Percentiles rank a stretch among this genome's conserved stretches.
Evolutionary conservation across 306 rosid genomes (phyloP).

Genomic region (Dalbergia cochinchinensis): DNA sequence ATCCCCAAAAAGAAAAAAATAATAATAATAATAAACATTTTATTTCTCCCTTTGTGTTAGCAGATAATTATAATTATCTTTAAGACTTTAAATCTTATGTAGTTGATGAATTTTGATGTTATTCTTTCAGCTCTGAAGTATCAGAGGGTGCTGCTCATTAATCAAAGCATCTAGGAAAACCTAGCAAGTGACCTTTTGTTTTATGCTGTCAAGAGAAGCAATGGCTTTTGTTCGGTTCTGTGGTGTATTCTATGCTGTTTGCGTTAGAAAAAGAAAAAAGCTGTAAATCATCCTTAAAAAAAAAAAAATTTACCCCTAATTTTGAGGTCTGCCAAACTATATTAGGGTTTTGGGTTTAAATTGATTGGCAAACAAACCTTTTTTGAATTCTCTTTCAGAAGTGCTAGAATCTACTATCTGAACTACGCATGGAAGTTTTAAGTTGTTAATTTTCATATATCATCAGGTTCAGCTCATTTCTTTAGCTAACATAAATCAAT

Average conservation of each 20-base stretch:
- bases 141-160: background rate
- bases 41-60: background rate
- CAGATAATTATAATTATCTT: background rate
- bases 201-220: background rate
- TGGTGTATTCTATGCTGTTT: too few relatives aligned
- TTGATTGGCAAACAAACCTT: background rate
- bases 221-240: background rate
- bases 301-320: background rate
- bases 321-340: conserved; percentile 6
- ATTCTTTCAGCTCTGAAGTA: conserved; percentile 1
- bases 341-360: conserved; percentile 38
- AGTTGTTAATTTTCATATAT: background rate
- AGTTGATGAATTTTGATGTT: conserved; percentile 27
- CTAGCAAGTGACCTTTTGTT: background rate
- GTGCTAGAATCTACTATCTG: background rate
- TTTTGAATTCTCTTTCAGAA: background rate
- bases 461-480: background rate
- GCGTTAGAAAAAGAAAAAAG: background rate
- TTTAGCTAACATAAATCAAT: background rate
- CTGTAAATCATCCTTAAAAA: background rate
- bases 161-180: conserved; percentile 1
- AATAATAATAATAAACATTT: too few relatives aligned
- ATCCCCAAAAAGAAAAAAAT: too few relatives aligned
- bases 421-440: background rate
- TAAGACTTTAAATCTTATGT: background rate